phyloP scores from a whole-genome alignment of 305 asterid species.

The Fraxinus greggii region DNA sequence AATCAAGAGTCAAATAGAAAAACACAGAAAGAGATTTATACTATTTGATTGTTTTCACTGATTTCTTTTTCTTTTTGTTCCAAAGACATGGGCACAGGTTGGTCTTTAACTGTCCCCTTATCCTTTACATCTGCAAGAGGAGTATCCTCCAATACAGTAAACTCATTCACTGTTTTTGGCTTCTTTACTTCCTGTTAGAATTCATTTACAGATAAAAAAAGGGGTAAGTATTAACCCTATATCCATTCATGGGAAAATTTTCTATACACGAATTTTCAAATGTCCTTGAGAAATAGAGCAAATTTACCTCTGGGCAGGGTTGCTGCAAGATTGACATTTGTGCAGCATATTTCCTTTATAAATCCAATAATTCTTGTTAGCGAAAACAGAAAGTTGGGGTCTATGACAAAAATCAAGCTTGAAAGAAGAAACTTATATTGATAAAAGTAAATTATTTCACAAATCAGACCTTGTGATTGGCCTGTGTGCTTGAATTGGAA shows the following conservation, averaged over 20 bases:
- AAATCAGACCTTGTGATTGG: slow-evolving; percentile 70
- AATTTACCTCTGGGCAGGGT: slow-evolving; percentile 43
- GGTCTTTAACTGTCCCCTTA: slow-evolving; percentile 46
- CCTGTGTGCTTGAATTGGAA: slow-evolving; percentile 41
- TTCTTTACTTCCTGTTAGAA: slow-evolving; percentile 62
- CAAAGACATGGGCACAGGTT: slow-evolving; percentile 73
- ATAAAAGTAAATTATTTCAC: neutral
- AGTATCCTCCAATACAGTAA: slow-evolving; percentile 68
- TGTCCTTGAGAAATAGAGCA: neutral
- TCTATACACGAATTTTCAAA: neutral
- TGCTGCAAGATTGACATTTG: slow-evolving; percentile 57
- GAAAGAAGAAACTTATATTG: neutral
- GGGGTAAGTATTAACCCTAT: neutral
- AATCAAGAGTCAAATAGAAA: neutral
- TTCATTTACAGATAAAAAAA: neutral
- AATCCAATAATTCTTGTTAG: slow-evolving; percentile 22
- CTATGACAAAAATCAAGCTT: neutral
- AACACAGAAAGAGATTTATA: slow-evolving; percentile 11
- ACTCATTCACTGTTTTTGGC: slow-evolving; percentile 49
- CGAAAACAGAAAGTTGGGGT: neutral
- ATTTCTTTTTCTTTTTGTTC: slow-evolving; percentile 51
- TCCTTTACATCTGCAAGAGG: slow-evolving; percentile 49
- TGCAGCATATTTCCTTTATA: slow-evolving; percentile 66
- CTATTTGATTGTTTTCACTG: slow-evolving; percentile 49
- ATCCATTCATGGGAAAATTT: neutral